phyloP scores from a whole-genome alignment of 305 asterid genomes.

The Solanum aculeatissimum region DNA sequence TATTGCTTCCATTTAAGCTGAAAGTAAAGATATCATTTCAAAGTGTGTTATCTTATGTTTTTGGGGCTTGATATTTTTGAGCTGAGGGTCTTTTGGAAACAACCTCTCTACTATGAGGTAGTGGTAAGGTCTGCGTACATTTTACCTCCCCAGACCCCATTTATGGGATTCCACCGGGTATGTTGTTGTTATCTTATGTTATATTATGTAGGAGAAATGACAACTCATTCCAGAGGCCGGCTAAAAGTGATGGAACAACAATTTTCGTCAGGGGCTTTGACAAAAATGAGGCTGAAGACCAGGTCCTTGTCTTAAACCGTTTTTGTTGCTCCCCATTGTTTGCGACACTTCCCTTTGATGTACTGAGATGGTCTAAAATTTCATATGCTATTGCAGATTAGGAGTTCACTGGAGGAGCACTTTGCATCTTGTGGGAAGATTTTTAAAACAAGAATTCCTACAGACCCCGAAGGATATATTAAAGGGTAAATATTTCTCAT shows the following conservation, averaged over 20 bases:
- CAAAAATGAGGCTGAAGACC: conserved; percentile 30
- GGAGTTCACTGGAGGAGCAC: conserved; percentile 47
- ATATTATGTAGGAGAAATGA: conserved; percentile 21
- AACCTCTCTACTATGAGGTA: too few relatives aligned
- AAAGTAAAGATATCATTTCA: not conserved
- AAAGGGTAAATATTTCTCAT: conserved; percentile 48
- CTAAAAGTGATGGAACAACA: conserved; percentile 31
- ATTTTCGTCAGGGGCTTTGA: conserved; percentile 61
- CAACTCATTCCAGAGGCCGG: conserved; percentile 38
- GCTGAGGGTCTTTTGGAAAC: too few relatives aligned
- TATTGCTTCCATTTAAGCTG: not conserved
- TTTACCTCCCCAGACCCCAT: too few relatives aligned
- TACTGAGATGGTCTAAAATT: not conserved
- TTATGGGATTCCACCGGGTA: too few relatives aligned
- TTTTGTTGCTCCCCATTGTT: not conserved
- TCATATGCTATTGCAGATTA: conserved; percentile 31
- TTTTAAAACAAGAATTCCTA: conserved; percentile 45
- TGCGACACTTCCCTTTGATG: not conserved
- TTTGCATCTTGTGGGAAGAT: conserved; percentile 78
- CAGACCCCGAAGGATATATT: conserved; percentile 41
- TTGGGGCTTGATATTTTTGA: too few relatives aligned
- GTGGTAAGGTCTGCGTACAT: too few relatives aligned
- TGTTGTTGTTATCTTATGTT: not conserved
- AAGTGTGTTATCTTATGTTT: not conserved
- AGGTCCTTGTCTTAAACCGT: conserved; percentile 17